A percentile compares a stretch with the other conserved stretches of the same genome.
phyloP scores from a whole-genome alignment of 2,329 filamentous ascomycete species.

The Aurifilum marmelostoma region DNA sequence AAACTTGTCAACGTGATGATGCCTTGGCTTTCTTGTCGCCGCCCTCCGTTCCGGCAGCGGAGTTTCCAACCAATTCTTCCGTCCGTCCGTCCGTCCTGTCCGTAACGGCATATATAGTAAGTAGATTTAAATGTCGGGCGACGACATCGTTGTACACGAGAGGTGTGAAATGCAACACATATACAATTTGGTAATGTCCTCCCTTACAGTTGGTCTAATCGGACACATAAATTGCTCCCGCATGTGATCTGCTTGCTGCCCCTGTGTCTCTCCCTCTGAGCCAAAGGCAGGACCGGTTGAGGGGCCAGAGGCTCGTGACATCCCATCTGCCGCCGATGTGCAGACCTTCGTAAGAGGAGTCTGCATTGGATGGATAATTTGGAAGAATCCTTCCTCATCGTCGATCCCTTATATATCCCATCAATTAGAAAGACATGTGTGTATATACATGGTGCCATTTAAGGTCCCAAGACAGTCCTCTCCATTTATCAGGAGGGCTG shows the following conservation, averaged over 20 bases:
- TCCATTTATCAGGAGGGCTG: background rate
- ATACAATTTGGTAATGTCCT: background rate
- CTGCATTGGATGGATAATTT: background rate
- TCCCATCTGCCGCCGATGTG: background rate
- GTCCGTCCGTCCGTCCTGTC: background rate
- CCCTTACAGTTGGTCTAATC: too few species aligned
- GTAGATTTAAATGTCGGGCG: background rate
- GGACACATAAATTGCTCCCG: background rate
- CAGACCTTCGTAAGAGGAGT: background rate
- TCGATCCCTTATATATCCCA: background rate
- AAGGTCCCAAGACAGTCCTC: background rate
- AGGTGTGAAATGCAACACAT: background rate
- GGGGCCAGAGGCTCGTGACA: background rate
- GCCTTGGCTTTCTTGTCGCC: too few species aligned
- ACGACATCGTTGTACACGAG: background rate
- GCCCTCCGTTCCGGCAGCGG: conserved; percentile 4
- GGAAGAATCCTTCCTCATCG: background rate
- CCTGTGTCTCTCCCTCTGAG: background rate
- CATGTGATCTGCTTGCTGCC: background rate
- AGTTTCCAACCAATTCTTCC: background rate
- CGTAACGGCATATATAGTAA: too few species aligned
- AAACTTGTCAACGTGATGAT: background rate
- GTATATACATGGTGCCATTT: background rate
- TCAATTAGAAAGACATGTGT: background rate
- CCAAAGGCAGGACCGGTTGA: background rate